Evolutionary conservation across 768 basidiomycete genomes (phyloP), one percentile per base, ranked within the genome.

Genomic region (Amanita polypyramis): DNA sequence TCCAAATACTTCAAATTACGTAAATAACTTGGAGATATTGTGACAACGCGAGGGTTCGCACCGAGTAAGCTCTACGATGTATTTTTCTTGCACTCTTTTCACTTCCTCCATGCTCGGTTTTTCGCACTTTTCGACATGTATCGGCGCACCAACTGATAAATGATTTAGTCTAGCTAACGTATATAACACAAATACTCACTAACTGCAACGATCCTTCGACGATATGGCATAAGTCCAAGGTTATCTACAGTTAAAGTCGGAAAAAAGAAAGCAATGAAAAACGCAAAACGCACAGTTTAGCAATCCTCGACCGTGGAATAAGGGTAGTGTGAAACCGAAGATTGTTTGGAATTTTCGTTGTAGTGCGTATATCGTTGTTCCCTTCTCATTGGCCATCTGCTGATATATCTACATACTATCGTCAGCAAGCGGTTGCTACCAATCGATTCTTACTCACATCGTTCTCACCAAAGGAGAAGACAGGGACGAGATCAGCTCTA

Each of bases 401-500:
- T 94, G 76, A 57, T 90, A 99, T 44, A 99, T 96, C 93, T 97
- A 58, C 42, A 15, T 12, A 5, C 25, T 34, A 35, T 49, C 21
- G 10, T 47, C 14, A 30, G n/a, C 6, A 20, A 19, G 15, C 20
- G 29, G 17, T 21, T 5, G 12, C 5, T 5, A 15, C 3, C n/a
- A 9, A 40, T 5, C 27, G n/a, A 3, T 30, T 10, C 5, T 9
- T 7, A 73, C 79, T 59, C 52, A 94, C 94, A 63, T 98, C 96
- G 61, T 98, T 98, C 70, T 99, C 96, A 10, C 96, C 96, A 56
- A 99, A 99, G 4, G 91, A 94, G 60, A 99, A 98, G 2, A 97
- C 94, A 0, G 96, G 96, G 0, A 99, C 96, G 9, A 99, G 72
- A 58, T 94, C 91, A 33, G 96, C 96, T 46, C 92, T 93, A 54